Evolutionary conservation across 2,329 filamentous ascomycete genomes (phyloP), one percentile per base, ranked within the genome.

Genomic region (Cephalotrichum gorgonifer): DNA sequence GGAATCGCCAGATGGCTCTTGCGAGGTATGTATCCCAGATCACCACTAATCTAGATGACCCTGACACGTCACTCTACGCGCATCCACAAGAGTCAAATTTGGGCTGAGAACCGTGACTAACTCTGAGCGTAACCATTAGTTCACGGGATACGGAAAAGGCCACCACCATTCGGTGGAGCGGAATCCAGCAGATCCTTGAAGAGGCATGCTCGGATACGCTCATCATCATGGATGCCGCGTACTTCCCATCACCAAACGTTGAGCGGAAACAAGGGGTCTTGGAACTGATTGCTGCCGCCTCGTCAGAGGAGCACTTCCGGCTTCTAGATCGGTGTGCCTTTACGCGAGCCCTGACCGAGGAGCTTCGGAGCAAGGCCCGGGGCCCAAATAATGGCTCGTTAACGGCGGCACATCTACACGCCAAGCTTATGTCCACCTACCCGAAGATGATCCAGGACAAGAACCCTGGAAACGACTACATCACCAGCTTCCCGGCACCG

Each of bases 141-240:
- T 75, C 74, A 44, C 67, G 64, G 49, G 68, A 73, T 55, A 58
- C 62, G 23, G 64, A 70, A 26, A 67, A 68, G 47, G 65, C 69
- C 4, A 69, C 69, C 22, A 69, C 66, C 6, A 74, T 79, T 44
- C 64, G 75, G 44, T 81, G 77, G 77, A 74, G 67, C 51, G 70
- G 70, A 20, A 73, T 81, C 33, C 76, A 80, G 57, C 72, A 74
- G 52, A 71, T 72, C 15, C 63, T 81, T 7, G 77, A 81, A 57
- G 73, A 78, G 51, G 73, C 75, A 2, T 66, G 65, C 27, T 70
- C 76, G 3, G 77, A 81, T 57, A 75, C 73, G 4, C 64, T 81
- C 20, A 69, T 81, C 49, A 64, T 81, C 30, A 76, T 81, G 74
- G 77, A 81, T 59, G 71, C 76, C 6, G 72, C 74, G 0, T 80